phyloP scores from a whole-genome alignment of 1,284 basidiomycete genomes.

The Sporisorium graminicola region DNA sequence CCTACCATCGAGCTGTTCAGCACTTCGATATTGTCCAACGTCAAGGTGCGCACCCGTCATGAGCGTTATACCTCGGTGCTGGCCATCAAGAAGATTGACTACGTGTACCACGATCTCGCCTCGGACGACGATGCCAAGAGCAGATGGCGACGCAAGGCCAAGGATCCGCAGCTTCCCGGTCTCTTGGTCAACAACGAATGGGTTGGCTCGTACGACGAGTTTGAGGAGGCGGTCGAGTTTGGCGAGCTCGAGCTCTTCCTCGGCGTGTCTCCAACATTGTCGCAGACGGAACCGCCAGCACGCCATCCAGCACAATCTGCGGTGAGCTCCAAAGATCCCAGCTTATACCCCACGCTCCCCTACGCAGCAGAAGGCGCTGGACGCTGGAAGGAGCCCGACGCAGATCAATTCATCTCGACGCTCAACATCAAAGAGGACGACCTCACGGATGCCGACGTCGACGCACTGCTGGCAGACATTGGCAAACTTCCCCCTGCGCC shows the following conservation, averaged over 20 bases:
- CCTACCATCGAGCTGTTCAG: slow-evolving; percentile 67
- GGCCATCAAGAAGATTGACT: slow-evolving; percentile 65
- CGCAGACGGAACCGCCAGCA: slow-evolving; percentile 8
- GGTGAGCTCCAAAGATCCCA: slow-evolving; percentile 49
- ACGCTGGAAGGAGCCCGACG: slow-evolving; percentile 47
- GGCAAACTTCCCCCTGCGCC: slow-evolving; percentile 23
- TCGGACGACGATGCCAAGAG: slow-evolving; percentile 66
- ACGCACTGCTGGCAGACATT: slow-evolving; percentile 42
- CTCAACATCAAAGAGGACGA: slow-evolving; percentile 59
- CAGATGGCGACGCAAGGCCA: slow-evolving; percentile 66
- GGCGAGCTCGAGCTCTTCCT: slow-evolving; percentile 67
- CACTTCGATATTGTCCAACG: slow-evolving; percentile 68
- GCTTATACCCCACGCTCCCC: slow-evolving; percentile 43
- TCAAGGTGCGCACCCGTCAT: slow-evolving; percentile 62
- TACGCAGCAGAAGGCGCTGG: slow-evolving; percentile 57
- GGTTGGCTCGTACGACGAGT: slow-evolving; percentile 68
- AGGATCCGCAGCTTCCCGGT: slow-evolving; percentile 64
- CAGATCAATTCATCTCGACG: slow-evolving; percentile 59
- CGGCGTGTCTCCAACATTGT: slow-evolving; percentile 31
- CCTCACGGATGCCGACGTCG: slow-evolving; percentile 57
- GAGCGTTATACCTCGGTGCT: slow-evolving; percentile 66
- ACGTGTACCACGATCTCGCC: slow-evolving; percentile 66
- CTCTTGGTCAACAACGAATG: slow-evolving; percentile 69
- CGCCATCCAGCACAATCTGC: slow-evolving; percentile 49
- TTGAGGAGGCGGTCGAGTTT: slow-evolving; percentile 68